These are phyloP conservation scores for Odonthalia washingtoniensis DNA, from an alignment of 31 red algal genomes.

Conservation along the genomic window DNA sequence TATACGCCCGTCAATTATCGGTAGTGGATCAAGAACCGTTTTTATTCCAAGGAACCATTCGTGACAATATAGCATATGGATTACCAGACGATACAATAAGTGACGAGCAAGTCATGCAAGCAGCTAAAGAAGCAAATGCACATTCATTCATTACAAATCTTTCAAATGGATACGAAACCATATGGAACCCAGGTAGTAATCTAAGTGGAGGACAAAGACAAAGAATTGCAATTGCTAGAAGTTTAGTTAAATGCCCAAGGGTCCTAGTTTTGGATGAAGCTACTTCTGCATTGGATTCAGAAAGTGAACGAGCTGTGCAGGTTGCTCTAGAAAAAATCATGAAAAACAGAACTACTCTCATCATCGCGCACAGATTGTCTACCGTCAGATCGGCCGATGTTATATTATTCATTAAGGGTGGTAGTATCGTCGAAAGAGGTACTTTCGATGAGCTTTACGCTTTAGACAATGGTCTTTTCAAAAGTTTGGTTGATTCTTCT, in stretches of 20 bases:
- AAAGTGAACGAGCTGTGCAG: constrained; percentile 88
- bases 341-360: constrained; percentile 69
- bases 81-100: constrained; percentile 50
- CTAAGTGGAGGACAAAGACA: constrained; percentile 94
- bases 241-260: constrained; percentile 75
- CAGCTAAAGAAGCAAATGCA: constrained; percentile 87
- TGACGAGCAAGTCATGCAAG: constrained; percentile 68
- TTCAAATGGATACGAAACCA: background rate
- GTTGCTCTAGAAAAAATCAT: constrained; percentile 71
- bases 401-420: constrained; percentile 85
- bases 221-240: constrained; percentile 93
- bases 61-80: constrained; percentile 92
- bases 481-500: constrained; percentile 67
- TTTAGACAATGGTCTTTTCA: constrained; percentile 69
- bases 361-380: constrained; percentile 94
- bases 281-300: constrained; percentile 89
- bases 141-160: constrained; percentile 87
- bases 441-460: constrained; percentile 83
- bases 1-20: constrained; percentile 63
- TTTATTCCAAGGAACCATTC: constrained; percentile 88
- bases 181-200: constrained; percentile 63
- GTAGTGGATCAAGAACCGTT: constrained; percentile 84
- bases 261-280: constrained; percentile 94
- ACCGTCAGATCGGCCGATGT: constrained; percentile 81
- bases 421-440: constrained; percentile 85